phyloP scores from a whole-genome alignment of 257 asterid genomes.

The Lavandula angustifolia region DNA sequence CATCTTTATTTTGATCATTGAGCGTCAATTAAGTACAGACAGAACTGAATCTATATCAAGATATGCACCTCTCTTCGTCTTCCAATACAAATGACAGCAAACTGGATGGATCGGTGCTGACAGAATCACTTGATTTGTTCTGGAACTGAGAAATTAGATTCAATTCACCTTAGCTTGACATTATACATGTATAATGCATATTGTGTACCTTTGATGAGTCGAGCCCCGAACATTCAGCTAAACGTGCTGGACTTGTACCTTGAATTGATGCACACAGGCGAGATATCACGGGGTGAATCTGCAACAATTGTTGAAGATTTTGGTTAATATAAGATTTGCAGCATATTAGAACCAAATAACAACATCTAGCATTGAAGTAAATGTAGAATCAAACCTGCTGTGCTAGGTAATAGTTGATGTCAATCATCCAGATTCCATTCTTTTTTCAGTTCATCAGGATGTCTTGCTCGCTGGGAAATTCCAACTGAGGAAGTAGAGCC shows the following conservation, averaged over 20 bases:
- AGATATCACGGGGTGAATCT: conserved; percentile 99
- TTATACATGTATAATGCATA: not conserved
- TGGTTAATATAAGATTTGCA: conserved; percentile 31
- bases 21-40: not conserved
- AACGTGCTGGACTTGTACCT: conserved; percentile 95
- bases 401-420: conserved; percentile 93
- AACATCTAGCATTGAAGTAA: conserved; percentile 17
- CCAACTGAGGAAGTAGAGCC: conserved; percentile 67
- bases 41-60: conserved; percentile 21
- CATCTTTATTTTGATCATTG: not conserved
- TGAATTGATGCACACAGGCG: conserved; percentile 95
- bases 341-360: conserved; percentile 15
- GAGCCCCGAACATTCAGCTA: conserved; percentile 98
- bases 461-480: conserved; percentile 97
- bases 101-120: conserved; percentile 64
- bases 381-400: conserved; percentile 67
- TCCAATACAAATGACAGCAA: conserved; percentile 55
- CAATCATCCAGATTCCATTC: conserved; percentile 82
- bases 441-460: conserved; percentile 88
- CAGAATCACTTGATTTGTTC: conserved; percentile 62
- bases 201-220: conserved; percentile 82
- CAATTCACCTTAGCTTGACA: conserved; percentile 28
- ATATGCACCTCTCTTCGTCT: conserved; percentile 79
- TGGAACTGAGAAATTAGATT: conserved; percentile 65
- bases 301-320: conserved; percentile 38